Base-by-base conservation (phyloP, 371 early-diverging fungal species). In the Mucor velutinosus region DNA sequence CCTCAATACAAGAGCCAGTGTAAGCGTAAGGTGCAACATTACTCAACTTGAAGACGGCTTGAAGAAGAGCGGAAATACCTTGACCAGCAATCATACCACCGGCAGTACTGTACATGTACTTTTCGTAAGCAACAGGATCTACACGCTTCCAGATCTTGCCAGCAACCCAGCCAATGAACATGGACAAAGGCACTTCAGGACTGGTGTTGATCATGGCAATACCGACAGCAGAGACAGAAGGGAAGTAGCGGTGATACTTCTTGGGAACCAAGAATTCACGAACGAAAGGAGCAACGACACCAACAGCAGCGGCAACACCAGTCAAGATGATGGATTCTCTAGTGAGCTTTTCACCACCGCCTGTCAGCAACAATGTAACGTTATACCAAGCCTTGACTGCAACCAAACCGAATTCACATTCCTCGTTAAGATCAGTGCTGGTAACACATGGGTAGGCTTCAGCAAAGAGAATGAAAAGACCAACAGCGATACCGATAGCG, bases 11-110 rank as follows among this genome's bases (percentile, higher is more conserved):
- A 57, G 80, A 76, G 17, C 67, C 69, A 51, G 64, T 61, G 59
- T 45, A 72, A 27, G 70, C 29, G 56, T 76, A 66, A 17, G 67
- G 69, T 23, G 70, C 35, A 14, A 82, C 75, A 61, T 66, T 67
- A 19, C 64, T 65, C n/a, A 92, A 70, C 29, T 76, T 78, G 66
- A 88, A 76, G 41, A 89, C 71, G 30, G 90, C 90, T 61, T 86
- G 77, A 66, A 90, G 64, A 47, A 90, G 75, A 58, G 90, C 91
- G 51, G 85, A 84, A 57, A 92, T 86, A 73, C 93, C 93, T 69
- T 89, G 89, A 64, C 93, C 93, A 66, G 91, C 90, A 74, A 92
- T 87, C 66, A 90, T 70, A 62, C 93, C 93, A 68, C 83, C 85
- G 56, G 92, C 89, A 55, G 86, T 74, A 67, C 72, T 72, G 75